A percentile compares a stretch with the other conserved stretches of the same genome.
phyloP scores from a whole-genome alignment of 129 eudicot genomes.

The Tagetes patula region DNA sequence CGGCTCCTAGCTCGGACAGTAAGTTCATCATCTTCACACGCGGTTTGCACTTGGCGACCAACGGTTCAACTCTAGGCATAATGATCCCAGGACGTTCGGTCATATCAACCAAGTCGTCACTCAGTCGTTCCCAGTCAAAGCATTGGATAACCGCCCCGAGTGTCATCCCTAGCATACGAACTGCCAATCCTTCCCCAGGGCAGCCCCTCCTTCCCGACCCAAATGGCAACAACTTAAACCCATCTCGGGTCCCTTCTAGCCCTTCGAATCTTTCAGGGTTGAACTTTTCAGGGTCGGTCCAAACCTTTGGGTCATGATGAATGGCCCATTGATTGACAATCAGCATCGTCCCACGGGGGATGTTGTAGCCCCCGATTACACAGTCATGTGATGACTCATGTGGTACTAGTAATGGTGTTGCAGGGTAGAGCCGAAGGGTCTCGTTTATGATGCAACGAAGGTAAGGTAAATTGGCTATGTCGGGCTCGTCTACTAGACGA shows the following conservation, averaged over 20 bases:
- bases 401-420: constrained; percentile 35
- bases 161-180: constrained; percentile 32
- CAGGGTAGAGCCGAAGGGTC: constrained; percentile 34
- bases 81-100: constrained; percentile 38
- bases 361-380: constrained; percentile 31
- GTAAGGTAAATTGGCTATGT: constrained; percentile 34
- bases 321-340: constrained; percentile 49
- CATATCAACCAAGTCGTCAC: constrained; percentile 48
- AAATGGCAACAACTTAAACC: constrained; percentile 44
- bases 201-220: constrained; percentile 61
- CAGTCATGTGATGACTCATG: constrained; percentile 44
- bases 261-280: constrained; percentile 45
- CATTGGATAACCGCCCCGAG: constrained; percentile 44
- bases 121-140: constrained; percentile 45
- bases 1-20: constrained; percentile 22
- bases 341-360: constrained; percentile 45
- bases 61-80: constrained; percentile 37
- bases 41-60: constrained; percentile 41
- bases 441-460: constrained; percentile 36
- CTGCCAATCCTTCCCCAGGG: constrained; percentile 52
- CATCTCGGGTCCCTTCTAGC: constrained; percentile 39
- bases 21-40: constrained; percentile 33
- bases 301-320: constrained; percentile 42
- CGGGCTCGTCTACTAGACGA: constrained; percentile 42
- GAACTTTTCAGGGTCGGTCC: constrained; percentile 40